A percentile compares a stretch with the other conserved stretches of the same genome.
Evolutionary conservation across 2,329 filamentous ascomycete species (phyloP).

Genomic region (Penicillium expansum): DNA sequence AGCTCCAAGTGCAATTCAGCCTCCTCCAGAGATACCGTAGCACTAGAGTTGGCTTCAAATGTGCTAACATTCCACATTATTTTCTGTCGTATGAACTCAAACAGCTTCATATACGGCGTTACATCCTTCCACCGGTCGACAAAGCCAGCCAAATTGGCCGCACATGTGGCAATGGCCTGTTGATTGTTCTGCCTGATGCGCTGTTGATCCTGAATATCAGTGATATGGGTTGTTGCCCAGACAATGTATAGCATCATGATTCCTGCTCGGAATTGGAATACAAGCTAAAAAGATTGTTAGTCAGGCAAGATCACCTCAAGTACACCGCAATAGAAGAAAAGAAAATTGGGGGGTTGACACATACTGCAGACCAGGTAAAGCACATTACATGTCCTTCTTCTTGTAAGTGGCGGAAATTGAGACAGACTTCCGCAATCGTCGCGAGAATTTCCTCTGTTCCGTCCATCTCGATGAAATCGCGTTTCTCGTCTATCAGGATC

Average conservation of each 20-base stretch:
- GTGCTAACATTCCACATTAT: neutral
- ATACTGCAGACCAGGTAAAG: slow-evolving; percentile 31
- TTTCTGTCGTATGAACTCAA: slow-evolving; percentile 21
- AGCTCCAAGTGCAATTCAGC: slow-evolving; percentile 19
- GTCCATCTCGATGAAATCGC: slow-evolving; percentile 23
- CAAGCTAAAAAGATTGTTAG: slow-evolving; percentile 18
- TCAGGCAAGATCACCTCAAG: neutral
- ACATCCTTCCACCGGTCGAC: slow-evolving; percentile 26
- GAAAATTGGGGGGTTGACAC: neutral
- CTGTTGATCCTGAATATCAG: slow-evolving; percentile 2
- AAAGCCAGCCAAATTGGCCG: slow-evolving; percentile 22
- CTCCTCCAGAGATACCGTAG: slow-evolving; percentile 8
- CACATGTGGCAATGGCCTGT: slow-evolving; percentile 23
- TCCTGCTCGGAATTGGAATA: slow-evolving; percentile 29
- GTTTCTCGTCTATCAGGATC: slow-evolving; percentile 28
- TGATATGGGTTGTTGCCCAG: slow-evolving; percentile 18
- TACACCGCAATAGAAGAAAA: neutral
- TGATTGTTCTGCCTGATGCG: slow-evolving; percentile 12
- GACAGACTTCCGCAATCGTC: slow-evolving; percentile 27
- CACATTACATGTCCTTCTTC: slow-evolving; percentile 31
- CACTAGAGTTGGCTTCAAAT: neutral
- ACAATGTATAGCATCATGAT: slow-evolving; percentile 30
- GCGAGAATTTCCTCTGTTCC: slow-evolving; percentile 26
- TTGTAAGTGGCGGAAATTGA: slow-evolving; percentile 26
- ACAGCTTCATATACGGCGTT: slow-evolving; percentile 21